Percentiles rank a stretch among this genome's conserved stretches.
phyloP scores from a whole-genome alignment of 208 protist species.

The Leishmania aethiopica region DNA sequence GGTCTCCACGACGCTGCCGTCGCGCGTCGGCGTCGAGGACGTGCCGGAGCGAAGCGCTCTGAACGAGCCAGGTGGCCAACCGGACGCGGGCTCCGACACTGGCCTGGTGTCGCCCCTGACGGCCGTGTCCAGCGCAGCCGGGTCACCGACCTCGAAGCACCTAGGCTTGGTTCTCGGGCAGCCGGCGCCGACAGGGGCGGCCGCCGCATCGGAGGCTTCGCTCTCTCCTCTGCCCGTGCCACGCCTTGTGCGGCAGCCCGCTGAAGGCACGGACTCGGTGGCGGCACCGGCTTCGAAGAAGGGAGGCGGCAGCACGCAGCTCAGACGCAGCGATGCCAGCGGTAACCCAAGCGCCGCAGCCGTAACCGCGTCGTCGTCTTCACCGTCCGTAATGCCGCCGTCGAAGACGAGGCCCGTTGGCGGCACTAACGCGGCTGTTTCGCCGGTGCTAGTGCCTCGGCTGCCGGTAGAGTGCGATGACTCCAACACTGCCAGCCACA shows the following conservation, averaged over 20 bases:
- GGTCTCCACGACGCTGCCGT: background rate
- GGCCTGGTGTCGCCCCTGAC: slow-evolving; percentile 22
- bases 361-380: background rate
- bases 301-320: background rate
- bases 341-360: background rate
- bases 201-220: background rate
- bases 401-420: background rate
- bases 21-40: background rate
- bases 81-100: background rate
- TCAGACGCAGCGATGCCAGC: background rate
- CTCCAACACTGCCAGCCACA: background rate
- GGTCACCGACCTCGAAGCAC: background rate
- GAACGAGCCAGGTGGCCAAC: background rate
- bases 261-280: background rate
- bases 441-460: background rate
- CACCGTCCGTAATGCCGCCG: background rate
- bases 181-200: background rate
- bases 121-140: slow-evolving; percentile 12
- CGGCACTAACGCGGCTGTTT: background rate
- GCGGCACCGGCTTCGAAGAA: background rate
- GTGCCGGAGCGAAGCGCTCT: background rate
- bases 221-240: background rate
- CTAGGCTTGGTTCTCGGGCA: background rate
- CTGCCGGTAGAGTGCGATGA: background rate
- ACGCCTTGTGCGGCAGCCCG: background rate